Base-by-base conservation (phyloP, 2,329 filamentous ascomycete species). In the Cryphonectria radicalis region DNA sequence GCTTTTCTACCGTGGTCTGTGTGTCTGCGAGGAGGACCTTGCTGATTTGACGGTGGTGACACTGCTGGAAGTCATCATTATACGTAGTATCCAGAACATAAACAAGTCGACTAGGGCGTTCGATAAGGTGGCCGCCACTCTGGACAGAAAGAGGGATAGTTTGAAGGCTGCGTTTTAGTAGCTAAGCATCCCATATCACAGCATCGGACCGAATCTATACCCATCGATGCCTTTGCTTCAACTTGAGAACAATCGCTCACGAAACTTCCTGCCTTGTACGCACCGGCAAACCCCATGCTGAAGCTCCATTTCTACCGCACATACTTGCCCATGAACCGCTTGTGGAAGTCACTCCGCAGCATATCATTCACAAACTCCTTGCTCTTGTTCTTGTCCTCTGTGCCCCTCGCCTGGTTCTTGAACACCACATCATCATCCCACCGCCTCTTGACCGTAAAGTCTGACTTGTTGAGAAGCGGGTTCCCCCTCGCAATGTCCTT, bases 381-480 rank as follows among this genome's bases (percentile, higher is more conserved):
- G 82, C 88, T 89, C 84, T 92, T 89, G 74, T 92, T 90, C 84
- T 92, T 95, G 74, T 98, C 94, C 79, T 98, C 95, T 0, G 95
- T 97, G 11, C 95, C 96, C 72, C 96, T 89, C 46, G 95, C 96
- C 83, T 99, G 96, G 81, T 99, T 99, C 85, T 97, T 98, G 84
- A 99, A 99, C 3, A 99, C 95, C 17, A 99, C 96, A 80, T 99
- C 96, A 77, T 99, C 96, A 77, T 99, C 96, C 96, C 96, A 99
- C 81, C 85, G 85, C 76, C 93, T 86, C 87, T 97, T 98, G 78
- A 98, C 91, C 71, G 91, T 94, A 80, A 97, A 98, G 76, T 97
- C 94, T 28, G 88, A 83, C 80, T 93, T 93, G 66, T 98, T 98
- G 70, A 99, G 87, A 67, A 99, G 83, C 55, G 96, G 96, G 80